phyloP scores from a whole-genome alignment of 2,329 filamentous ascomycete genomes.

The Fusarium acutatum region DNA sequence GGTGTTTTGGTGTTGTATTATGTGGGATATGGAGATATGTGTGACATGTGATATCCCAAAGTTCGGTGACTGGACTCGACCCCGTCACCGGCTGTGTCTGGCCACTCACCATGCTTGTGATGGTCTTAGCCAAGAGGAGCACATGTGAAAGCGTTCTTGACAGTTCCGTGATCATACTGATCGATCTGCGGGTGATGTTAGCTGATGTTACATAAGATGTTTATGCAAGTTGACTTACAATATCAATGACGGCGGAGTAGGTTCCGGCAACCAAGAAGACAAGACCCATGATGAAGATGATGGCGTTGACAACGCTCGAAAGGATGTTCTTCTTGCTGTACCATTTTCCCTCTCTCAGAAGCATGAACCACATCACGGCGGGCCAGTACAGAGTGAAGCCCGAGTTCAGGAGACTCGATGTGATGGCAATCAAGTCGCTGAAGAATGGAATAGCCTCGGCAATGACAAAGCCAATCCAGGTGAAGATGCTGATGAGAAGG shows the following conservation, averaged over 20 bases:
- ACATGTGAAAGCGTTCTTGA: constrained; percentile 23
- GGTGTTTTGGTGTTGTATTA: constrained; percentile 34
- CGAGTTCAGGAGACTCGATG: constrained; percentile 57
- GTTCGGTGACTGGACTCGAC: not conserved
- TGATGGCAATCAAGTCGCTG: constrained; percentile 66
- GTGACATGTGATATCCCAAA: constrained; percentile 28
- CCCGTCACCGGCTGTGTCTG: not conserved
- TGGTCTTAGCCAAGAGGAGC: constrained; percentile 13
- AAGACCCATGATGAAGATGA: constrained; percentile 30
- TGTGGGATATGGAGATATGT: constrained; percentile 28
- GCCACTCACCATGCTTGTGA: not conserved
- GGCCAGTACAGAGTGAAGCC: constrained; percentile 50
- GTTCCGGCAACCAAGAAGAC: constrained; percentile 30
- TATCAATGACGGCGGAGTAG: constrained; percentile 22
- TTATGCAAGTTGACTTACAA: not conserved
- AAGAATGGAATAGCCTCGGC: constrained; percentile 78
- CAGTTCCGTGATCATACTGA: constrained; percentile 26
- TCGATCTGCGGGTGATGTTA: constrained; percentile 13
- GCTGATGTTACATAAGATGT: not conserved
- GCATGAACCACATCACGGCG: constrained; percentile 52
- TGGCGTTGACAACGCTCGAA: constrained; percentile 13
- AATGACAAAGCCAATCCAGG: constrained; percentile 54
- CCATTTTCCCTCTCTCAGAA: constrained; percentile 41
- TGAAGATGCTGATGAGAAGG: constrained; percentile 62
- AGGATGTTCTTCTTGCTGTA: constrained; percentile 26